Evolutionary conservation across 352 stramenopile species (phyloP), one percentile per base, ranked within the genome.

Genomic region (Thalassiosira hispida): DNA sequence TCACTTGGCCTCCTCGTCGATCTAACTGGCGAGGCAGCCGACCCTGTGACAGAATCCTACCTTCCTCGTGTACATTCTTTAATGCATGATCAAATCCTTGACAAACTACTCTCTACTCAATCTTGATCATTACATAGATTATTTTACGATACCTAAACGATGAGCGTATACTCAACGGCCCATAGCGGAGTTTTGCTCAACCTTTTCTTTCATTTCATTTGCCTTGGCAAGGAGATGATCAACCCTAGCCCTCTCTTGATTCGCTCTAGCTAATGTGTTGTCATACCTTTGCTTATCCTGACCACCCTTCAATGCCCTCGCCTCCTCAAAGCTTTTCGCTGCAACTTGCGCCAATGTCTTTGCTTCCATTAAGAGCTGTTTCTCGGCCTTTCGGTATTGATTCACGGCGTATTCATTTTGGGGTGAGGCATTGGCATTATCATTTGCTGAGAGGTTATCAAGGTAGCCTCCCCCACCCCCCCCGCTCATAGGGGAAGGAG

Each of bases 381-480:
- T 80, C 29, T 80, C 72, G n/a, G 33, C 69, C 14, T 65, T 59
- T 55, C 53, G 59, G 11, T 66, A 55, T 66, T 66, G 38, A 51
- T 55, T 66, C 38, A 42, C 18, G 38, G 57, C 25, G 22, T 55
- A 57, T 57, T 55, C 57, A 53, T 35, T 40, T 63, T 63, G 55
- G 5, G 47, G 55, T 27, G 16, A 12, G 52, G 52, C 42, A 27
- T 61, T 23, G 23, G 4, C n/a, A 11, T 42, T 11, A 49, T 53
- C 47, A 22, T 52, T 47, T 18, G 3, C 16, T 0, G 70, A 72
- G 35, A 79, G 71, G 64, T 64, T 79, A 23, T 73, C 62, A 9
- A 79, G 53, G 64, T 79, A 79, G n/a, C 73, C 65, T 33, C 63
- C 65, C 14, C 55, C 63, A 72, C 53, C 63, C 73, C 64, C 61